Evolutionary conservation across 257 asterid species (phyloP), one percentile per base, ranked within the genome.

Genomic region (Capsicum pubescens): DNA sequence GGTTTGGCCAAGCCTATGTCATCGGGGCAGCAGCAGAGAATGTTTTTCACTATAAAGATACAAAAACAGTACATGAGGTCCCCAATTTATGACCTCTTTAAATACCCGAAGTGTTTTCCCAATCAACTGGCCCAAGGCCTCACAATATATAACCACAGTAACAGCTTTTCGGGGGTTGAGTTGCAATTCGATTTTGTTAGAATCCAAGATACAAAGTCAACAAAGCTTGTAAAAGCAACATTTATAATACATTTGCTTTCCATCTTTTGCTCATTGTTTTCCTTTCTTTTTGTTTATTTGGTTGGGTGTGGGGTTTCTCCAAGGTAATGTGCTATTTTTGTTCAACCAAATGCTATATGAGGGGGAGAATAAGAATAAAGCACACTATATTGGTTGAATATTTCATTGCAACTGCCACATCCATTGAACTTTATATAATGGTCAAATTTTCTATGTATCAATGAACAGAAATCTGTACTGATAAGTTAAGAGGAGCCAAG

Each of bases 41-140:
- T 13, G 36, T 6, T 66, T 64, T 66, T n/a, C 48, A 66, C 72
- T 32, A 32, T 35, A 66, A 66, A 66, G 72, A 66, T 9, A 35
- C 32, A 46, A 66, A 66, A 66, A 66, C 72, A 66, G 72, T 32
- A 6, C 48, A 66, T 32, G 72, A 32, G 72, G 35, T 66, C 72
- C 72, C 72, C 11, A 32, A 66, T 26, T 32, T 66, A 32, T 46
- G 12, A 32, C 11, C 46, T 11, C 32, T 66, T 66, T 66, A 35
- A 32, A 66, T 35, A 66, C n/a, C 46, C 59, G 19, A 66, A 63
- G 72, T 32, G 46, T 66, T 32, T 66, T 6, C 48, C 72, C 11
- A 13, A 32, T 32, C 72, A 66, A 32, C 48, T 32, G 48, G 19
- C 46, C n/a, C n/a, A 52, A 52, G 5, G 72, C 19, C 48, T 32